phyloP scores from a whole-genome alignment of 805 yeast genomes.

The Osmozyma mogii region DNA sequence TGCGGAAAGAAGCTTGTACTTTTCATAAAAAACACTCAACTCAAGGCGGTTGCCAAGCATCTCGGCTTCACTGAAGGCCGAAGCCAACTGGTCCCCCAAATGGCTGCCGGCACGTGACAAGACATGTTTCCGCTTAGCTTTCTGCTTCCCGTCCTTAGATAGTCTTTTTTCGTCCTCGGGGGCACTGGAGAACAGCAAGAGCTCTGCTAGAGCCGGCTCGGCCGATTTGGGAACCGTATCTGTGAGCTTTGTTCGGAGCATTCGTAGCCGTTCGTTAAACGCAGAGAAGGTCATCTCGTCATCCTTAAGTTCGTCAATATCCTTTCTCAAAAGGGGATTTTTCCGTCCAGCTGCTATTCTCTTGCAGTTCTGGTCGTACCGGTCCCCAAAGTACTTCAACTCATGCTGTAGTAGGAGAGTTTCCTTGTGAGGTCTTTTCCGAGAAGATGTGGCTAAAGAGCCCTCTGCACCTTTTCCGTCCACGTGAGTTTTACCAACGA shows the following conservation, averaged over 20 bases:
- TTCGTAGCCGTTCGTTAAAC: conserved; percentile 30
- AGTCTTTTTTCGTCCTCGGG: conserved; percentile 16
- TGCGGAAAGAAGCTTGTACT: conserved; percentile 36
- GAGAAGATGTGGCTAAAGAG: conserved; percentile 14
- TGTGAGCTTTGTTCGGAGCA: conserved; percentile 15
- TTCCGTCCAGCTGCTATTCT: conserved; percentile 4
- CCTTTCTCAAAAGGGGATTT: conserved; percentile 1
- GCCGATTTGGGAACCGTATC: conserved; percentile 11
- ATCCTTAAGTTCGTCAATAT: conserved; percentile 3
- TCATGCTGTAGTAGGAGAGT: conserved; percentile 63
- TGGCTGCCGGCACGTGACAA: conserved; percentile 45
- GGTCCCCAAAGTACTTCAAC: conserved; percentile 40
- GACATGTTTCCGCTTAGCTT: conserved; percentile 27
- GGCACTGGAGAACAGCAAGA: conserved; percentile 22
- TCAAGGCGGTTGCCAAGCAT: conserved; percentile 59
- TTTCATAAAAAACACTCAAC: conserved; percentile 41
- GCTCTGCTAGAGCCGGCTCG: conserved; percentile 7
- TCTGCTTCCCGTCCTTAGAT: conserved; percentile 8
- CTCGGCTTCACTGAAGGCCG: conserved; percentile 53
- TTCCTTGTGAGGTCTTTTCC: conserved; percentile 41
- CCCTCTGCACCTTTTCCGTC: conserved; percentile 3
- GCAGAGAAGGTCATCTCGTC: conserved; percentile 19
- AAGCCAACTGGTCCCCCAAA: conserved; percentile 33
- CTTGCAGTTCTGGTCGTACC: conserved; percentile 26
- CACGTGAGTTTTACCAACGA: conserved; percentile 25